Conservation (phyloP, 176 grass and related monocot genomes). For the Thalia dealbata region DNA sequence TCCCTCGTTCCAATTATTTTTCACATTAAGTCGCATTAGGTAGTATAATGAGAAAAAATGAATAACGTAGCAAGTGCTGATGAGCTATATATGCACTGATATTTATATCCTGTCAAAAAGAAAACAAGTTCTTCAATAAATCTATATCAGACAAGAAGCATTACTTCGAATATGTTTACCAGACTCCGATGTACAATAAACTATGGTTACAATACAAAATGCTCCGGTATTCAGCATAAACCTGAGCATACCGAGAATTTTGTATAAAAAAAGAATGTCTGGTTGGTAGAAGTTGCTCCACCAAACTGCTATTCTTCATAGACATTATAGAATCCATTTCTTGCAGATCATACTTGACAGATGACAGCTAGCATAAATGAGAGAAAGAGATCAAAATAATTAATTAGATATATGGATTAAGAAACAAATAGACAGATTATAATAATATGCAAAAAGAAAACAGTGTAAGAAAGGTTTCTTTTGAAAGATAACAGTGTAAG, state of each 20-base stretch:
- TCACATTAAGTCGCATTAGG: too few species aligned
- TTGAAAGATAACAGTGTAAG: neutral
- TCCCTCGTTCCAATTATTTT: too few species aligned
- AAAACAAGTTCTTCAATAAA: too few species aligned
- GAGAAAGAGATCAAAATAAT: slow-evolving; percentile 6
- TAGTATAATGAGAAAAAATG: too few species aligned
- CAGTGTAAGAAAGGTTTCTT: neutral
- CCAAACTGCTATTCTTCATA: slow-evolving; percentile 52
- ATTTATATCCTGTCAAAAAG: too few species aligned
- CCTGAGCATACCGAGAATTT: slow-evolving; percentile 55
- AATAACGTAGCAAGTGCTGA: too few species aligned
- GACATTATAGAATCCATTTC: slow-evolving; percentile 85
- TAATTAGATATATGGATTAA: slow-evolving; percentile 15
- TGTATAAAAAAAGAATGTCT: slow-evolving; percentile 72
- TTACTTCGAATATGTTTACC: too few species aligned
- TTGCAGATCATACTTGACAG: slow-evolving; percentile 74
- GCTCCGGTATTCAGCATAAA: slow-evolving; percentile 5
- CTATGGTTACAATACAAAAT: neutral
- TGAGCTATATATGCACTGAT: too few species aligned
- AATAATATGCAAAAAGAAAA: neutral
- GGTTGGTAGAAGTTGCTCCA: slow-evolving; percentile 67
- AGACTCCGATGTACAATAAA: neutral
- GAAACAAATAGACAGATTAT: neutral
- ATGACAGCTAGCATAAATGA: slow-evolving; percentile 53
- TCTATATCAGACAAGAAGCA: too few species aligned